phyloP scores from a whole-genome alignment of 2,329 filamentous ascomycete genomes.

The Fusarium anthophilum region DNA sequence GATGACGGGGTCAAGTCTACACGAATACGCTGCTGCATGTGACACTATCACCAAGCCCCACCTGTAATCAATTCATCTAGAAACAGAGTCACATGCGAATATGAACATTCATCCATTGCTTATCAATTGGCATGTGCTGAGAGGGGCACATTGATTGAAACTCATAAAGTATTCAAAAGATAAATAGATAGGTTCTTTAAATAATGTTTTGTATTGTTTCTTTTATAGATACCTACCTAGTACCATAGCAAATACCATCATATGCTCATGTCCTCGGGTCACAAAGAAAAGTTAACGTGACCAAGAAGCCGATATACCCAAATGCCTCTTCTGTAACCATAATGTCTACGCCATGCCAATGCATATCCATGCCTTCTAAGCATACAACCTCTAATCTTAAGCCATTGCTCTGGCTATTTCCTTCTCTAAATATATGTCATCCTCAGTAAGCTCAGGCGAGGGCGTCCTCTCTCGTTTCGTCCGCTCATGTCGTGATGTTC shows the following conservation, averaged over 20 bases:
- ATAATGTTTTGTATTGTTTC: background rate
- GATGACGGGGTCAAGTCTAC: conserved; percentile 15
- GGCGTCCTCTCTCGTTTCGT: conserved; percentile 7
- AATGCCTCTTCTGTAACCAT: background rate
- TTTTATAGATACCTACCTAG: conserved; percentile 6
- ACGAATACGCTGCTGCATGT: conserved; percentile 33
- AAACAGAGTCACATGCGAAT: conserved; percentile 25
- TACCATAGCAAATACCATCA: conserved; percentile 8
- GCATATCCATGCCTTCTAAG: conserved; percentile 2
- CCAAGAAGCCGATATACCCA: conserved; percentile 1
- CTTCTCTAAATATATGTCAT: conserved; percentile 28
- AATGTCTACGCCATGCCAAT: conserved; percentile 15
- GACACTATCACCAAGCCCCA: conserved; percentile 14
- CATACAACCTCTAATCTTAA: conserved; percentile 8
- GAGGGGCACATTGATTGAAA: background rate
- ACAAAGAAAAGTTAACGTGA: background rate
- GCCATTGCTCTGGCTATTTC: conserved; percentile 35
- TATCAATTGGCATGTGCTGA: background rate
- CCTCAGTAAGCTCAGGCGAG: conserved; percentile 14
- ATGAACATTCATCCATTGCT: background rate
- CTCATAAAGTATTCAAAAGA: background rate
- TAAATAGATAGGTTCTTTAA: background rate
- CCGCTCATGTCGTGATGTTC: conserved; percentile 6
- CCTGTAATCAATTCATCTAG: background rate
- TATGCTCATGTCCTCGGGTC: background rate